Conservation (phyloP, 139 green algal genomes). For the Parachlorella kessleri region DNA sequence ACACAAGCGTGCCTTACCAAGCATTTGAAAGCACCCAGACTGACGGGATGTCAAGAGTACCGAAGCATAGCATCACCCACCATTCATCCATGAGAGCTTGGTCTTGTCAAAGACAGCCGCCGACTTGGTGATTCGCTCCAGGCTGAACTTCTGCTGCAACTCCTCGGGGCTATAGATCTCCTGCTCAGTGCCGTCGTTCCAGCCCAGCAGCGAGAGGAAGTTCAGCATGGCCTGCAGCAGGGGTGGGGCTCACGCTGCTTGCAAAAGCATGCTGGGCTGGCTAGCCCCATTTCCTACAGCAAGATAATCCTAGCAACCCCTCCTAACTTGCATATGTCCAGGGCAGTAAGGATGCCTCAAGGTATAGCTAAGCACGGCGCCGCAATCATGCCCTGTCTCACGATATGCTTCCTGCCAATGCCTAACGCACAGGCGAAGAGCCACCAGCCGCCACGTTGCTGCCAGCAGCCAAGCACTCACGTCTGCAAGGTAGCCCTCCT, state of each 20-base stretch:
- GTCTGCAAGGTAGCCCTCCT: conserved; percentile 87
- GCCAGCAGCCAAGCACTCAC: too few relatives aligned
- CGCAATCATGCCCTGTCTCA: background rate
- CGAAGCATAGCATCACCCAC: too few relatives aligned
- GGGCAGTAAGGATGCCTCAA: background rate
- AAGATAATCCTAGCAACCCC: too few relatives aligned
- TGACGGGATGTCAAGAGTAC: too few relatives aligned
- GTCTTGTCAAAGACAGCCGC: conserved; percentile 95
- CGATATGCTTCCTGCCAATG: background rate
- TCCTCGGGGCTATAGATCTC: conserved; percentile 83
- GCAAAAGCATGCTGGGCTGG: too few relatives aligned
- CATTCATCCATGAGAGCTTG: conserved; percentile 90
- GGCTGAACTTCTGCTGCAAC: conserved; percentile 70
- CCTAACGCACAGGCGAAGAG: background rate
- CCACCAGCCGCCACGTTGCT: background rate
- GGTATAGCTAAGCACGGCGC: background rate
- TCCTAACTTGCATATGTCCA: background rate
- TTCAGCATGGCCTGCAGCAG: conserved; percentile 90
- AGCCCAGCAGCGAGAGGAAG: conserved; percentile 96
- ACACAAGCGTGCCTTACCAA: too few relatives aligned
- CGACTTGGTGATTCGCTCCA: conserved; percentile 96
- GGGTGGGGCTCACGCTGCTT: too few relatives aligned
- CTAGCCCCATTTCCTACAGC: too few relatives aligned
- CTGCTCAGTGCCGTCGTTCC: conserved; percentile 99
- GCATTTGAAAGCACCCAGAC: too few relatives aligned